phyloP scores from a whole-genome alignment of 148 eudicot species.

The Tetragonia tetragonoides region DNA sequence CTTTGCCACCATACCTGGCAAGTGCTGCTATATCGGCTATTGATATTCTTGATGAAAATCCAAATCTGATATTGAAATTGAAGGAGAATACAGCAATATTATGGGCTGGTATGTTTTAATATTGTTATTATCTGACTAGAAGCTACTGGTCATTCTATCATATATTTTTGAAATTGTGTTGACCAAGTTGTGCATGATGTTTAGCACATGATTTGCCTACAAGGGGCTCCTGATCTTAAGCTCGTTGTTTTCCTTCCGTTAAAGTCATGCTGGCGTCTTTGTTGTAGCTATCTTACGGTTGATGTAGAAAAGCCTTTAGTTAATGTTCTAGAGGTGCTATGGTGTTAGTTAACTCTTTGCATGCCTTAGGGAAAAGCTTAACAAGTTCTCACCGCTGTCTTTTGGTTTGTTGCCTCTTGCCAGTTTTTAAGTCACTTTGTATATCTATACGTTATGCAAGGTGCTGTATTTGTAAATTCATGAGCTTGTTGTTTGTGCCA shows the following conservation, averaged over 20 bases:
- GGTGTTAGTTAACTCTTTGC: background rate
- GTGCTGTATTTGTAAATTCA: background rate
- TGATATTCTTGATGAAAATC: conserved; percentile 79
- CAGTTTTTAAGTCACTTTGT: background rate
- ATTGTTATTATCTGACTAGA: background rate
- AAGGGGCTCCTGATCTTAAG: background rate
- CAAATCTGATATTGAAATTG: conserved; percentile 53
- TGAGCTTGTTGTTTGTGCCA: conserved; percentile 10
- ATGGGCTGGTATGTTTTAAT: conserved; percentile 55
- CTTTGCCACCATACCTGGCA: conserved; percentile 96
- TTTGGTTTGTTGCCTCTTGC: background rate
- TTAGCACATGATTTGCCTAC: background rate
- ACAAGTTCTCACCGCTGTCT: background rate
- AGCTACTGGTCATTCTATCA: background rate
- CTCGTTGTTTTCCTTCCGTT: background rate
- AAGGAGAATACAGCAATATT: conserved; percentile 60
- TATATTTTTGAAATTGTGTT: background rate
- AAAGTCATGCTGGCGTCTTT: background rate
- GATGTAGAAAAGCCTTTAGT: background rate
- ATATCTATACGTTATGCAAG: background rate
- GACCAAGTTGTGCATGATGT: background rate
- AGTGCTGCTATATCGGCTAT: conserved; percentile 93
- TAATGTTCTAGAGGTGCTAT: background rate
- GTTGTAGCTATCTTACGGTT: background rate
- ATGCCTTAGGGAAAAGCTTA: too few species aligned